Conservation (phyloP, 495 filamentous ascomycete genomes). For the Amphirosellinia nigrospora region DNA sequence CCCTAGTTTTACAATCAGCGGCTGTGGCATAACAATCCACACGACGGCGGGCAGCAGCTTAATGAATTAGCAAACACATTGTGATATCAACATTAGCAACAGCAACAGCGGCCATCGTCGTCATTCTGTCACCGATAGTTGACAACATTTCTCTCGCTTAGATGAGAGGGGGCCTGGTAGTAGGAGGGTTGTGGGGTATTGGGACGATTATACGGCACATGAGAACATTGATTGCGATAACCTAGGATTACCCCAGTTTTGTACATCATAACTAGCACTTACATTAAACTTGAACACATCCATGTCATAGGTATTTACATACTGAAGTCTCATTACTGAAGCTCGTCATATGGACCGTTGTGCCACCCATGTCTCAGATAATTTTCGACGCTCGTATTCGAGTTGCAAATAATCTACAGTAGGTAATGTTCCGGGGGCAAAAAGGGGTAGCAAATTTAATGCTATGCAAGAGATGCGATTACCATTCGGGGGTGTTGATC, state of each 20-base stretch:
- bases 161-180: background rate
- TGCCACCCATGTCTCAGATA: too few relatives aligned
- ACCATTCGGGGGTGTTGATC: background rate
- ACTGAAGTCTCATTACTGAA: background rate
- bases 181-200: slow-evolving; percentile 7
- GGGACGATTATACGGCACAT: slow-evolving; percentile 16
- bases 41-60: background rate
- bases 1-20: slow-evolving; percentile 21
- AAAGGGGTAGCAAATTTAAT: background rate
- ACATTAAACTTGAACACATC: slow-evolving; percentile 4
- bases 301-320: slow-evolving; percentile 19
- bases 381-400: too few relatives aligned
- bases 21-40: slow-evolving; percentile 7
- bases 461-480: background rate
- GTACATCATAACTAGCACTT: slow-evolving; percentile 21
- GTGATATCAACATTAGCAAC: background rate
- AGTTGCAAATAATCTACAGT: too few relatives aligned
- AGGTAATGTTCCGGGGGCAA: too few relatives aligned
- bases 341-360: background rate
- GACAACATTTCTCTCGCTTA: slow-evolving; percentile 3
- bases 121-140: slow-evolving; percentile 5
- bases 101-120: slow-evolving; percentile 8
- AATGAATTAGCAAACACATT: slow-evolving; percentile 25
- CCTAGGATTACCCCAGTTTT: slow-evolving; percentile 5
- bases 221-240: slow-evolving; percentile 25